These are phyloP conservation scores for Fusarium nisikadoi DNA, from an alignment of 2,329 filamentous ascomycete species.

Conservation along the genomic window DNA sequence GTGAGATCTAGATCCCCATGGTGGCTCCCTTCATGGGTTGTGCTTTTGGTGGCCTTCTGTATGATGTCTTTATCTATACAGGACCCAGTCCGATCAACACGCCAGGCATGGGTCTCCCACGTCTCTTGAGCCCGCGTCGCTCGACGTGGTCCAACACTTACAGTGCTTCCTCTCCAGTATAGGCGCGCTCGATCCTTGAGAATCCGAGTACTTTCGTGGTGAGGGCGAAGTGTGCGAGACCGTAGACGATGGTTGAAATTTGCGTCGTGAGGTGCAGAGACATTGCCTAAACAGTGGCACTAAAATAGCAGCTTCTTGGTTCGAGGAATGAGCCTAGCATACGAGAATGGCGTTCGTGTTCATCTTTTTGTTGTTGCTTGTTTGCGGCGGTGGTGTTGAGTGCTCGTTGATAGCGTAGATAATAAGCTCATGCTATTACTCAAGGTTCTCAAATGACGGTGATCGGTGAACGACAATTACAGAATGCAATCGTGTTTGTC, in stretches of 20 bases:
- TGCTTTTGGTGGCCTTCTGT: slow-evolving; percentile 71
- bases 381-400: background rate
- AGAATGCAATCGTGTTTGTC: accelerated
- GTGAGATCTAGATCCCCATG: slow-evolving; percentile 69
- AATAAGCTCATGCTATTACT: slow-evolving; percentile 22
- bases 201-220: background rate
- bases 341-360: background rate
- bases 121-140: slow-evolving; percentile 53
- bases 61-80: slow-evolving; percentile 75
- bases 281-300: background rate
- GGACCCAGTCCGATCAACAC: slow-evolving; percentile 77
- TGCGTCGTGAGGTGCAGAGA: background rate
- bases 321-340: background rate
- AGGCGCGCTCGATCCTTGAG: background rate
- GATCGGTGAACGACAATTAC: background rate
- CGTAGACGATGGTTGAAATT: background rate
- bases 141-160: slow-evolving; percentile 53
- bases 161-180: slow-evolving; percentile 40
- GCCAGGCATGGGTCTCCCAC: slow-evolving; percentile 70
- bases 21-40: slow-evolving; percentile 75
- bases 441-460: background rate
- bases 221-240: background rate
- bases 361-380: background rate
- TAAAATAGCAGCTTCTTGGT: background rate
- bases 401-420: slow-evolving; percentile 6